phyloP scores from a whole-genome alignment of 106 monocot species.

The Hemerocallis citrina region DNA sequence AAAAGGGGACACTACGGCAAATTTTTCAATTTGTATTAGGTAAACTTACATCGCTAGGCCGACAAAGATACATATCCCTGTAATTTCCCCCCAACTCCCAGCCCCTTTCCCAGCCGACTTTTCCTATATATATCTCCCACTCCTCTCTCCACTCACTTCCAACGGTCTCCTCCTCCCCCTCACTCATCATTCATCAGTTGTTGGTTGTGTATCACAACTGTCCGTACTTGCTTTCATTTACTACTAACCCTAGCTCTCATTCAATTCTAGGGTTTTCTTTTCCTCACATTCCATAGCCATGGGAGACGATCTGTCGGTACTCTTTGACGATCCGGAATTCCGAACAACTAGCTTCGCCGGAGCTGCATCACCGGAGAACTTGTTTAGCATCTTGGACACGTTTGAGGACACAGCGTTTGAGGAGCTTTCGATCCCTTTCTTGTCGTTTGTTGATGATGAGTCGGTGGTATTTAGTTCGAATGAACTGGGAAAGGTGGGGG shows the following conservation, averaged over 20 bases:
- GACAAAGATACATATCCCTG: too few relatives aligned
- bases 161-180: constrained; percentile 6
- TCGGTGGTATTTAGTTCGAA: too few relatives aligned
- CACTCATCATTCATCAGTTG: neutral
- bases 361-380: constrained; percentile 42
- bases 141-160: constrained; percentile 5
- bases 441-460: too few relatives aligned
- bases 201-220: neutral
- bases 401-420: constrained; percentile 34
- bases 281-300: too few relatives aligned
- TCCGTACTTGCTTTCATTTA: neutral
- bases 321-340: constrained; percentile 35
- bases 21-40: too few relatives aligned
- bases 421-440: too few relatives aligned
- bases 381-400: constrained; percentile 57
- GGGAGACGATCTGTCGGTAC: constrained; percentile 30
- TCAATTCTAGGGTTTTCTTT: neutral
- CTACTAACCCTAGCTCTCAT: neutral
- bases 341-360: constrained; percentile 10
- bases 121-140: constrained; percentile 10
- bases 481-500: too few relatives aligned
- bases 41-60: too few relatives aligned
- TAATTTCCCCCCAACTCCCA: neutral
- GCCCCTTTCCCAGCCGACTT: constrained; percentile 16
- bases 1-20: too few relatives aligned